Conservation (phyloP, 129 eudicot genomes). For the Flaveria sonorensis region DNA sequence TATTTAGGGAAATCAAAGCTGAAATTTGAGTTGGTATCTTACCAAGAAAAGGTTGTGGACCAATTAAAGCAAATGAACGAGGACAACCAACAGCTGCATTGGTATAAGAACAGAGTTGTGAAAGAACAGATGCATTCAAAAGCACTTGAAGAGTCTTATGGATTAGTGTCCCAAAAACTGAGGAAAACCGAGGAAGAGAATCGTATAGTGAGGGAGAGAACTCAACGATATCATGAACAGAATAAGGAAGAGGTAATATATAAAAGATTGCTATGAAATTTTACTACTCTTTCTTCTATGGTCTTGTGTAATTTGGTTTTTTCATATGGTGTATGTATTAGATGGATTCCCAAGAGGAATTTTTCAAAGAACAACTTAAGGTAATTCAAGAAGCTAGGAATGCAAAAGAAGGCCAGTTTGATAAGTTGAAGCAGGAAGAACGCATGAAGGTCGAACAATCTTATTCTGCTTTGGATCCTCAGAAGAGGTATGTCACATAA, state of each 20-base stretch:
- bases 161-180: constrained; percentile 45
- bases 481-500: constrained; percentile 40
- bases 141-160: constrained; percentile 64
- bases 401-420: constrained; percentile 58
- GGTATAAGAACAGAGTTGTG: constrained; percentile 48
- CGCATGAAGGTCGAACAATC: constrained; percentile 45
- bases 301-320: constrained; percentile 1
- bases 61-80: constrained; percentile 75
- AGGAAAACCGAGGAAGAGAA: constrained; percentile 54
- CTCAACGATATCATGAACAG: constrained; percentile 55
- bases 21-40: constrained; percentile 68
- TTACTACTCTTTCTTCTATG: background rate
- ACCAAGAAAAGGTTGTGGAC: constrained; percentile 62
- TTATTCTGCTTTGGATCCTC: constrained; percentile 33
- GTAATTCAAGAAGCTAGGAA: constrained; percentile 44
- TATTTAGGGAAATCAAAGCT: constrained; percentile 63
- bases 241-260: constrained; percentile 68
- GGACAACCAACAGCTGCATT: constrained; percentile 68
- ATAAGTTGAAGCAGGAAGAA: constrained; percentile 60
- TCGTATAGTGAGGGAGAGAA: constrained; percentile 57
- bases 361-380: constrained; percentile 65
- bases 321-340: constrained; percentile 13
- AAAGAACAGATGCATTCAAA: constrained; percentile 57
- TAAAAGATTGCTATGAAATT: background rate
- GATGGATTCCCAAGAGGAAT: constrained; percentile 85